Evolutionary conservation across 441 rosid genomes (phyloP), one percentile per base, ranked within the genome.

Genomic region (Daphne laureola): DNA sequence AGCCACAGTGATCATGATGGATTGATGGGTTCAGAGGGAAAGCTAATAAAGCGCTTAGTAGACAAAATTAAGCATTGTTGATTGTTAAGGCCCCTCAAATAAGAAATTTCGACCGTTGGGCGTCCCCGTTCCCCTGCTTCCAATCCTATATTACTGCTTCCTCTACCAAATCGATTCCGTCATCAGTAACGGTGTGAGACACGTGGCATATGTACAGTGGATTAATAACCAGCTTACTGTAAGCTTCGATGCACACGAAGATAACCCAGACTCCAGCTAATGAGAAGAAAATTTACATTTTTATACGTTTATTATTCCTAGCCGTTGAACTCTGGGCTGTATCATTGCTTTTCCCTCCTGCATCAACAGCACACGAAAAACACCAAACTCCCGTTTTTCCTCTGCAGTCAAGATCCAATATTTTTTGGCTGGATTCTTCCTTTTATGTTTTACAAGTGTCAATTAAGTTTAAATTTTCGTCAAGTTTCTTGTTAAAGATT

Each of bases 271-370:
- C 54, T 54, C 65, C 0, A 21, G 12, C 21, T 3, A 43, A 21
- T 21, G 25, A 46, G 55, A 58, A 38, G 12, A 60, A 66, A 21
- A 46, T 69, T 46, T 41, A 51, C 69, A 69, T 8, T 12, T 14
- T 53, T 31, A 59, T 58, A 31, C 38, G 38, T 31, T 31, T 31
- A 64, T 69, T 76, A 64, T 69, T 76, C 67, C 71, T 80, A 82
- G 86, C 87, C 87, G 90, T 86, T 82, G 76, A 53, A 62, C 53
- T 36, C 44, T 50, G 50, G 38, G 38, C 38, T 9, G 1, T 4
- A 69, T 44, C 53, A 44, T 8, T 45, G 8, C 53, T 5, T 38
- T 66, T 17, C 51, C 14, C 59, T 21, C 51, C 54, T 46, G 40
- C 62, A 17, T 4, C 38, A 7, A 9, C 38, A 31, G 11, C 36